Conservation (phyloP, 2,329 filamentous ascomycete species). For the Epichloe scottii region DNA sequence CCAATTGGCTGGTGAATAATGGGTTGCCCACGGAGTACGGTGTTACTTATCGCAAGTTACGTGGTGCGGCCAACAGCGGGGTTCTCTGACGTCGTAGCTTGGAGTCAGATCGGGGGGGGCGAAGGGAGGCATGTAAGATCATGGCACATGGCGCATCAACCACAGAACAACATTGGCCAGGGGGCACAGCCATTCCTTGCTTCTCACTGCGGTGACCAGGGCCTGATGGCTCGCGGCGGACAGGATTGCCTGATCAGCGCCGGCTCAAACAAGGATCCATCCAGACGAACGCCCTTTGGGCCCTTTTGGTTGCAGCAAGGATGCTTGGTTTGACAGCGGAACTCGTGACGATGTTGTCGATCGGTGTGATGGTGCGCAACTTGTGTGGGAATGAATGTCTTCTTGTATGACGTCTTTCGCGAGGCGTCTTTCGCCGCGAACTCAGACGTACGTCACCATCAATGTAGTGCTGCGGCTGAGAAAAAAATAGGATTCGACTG, state of each 20-base stretch:
- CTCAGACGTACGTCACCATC: not conserved
- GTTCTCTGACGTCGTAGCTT: conserved; percentile 4
- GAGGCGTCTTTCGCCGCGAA: too few species aligned
- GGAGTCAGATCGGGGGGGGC: not conserved
- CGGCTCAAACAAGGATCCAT: not conserved
- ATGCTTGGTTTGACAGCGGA: not conserved
- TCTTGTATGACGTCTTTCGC: not conserved
- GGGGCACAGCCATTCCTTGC: not conserved
- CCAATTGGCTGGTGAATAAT: not conserved
- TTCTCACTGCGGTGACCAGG: not conserved
- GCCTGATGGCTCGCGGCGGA: not conserved
- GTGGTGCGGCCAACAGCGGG: conserved; percentile 1
- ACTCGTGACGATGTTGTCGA: not conserved
- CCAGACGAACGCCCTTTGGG: not conserved
- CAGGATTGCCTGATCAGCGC: not conserved
- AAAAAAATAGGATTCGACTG: too few species aligned
- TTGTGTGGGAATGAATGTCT: too few species aligned
- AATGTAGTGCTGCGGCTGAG: too few species aligned
- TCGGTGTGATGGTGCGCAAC: not conserved
- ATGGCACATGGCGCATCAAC: not conserved
- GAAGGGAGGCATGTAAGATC: not conserved
- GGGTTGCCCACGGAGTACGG: too few species aligned
- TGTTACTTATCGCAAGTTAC: not conserved
- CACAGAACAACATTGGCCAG: not conserved
- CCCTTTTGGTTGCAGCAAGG: not conserved